These are phyloP conservation scores for Diaporthe humulicola DNA, from an alignment of 2,329 filamentous ascomycete species.

Conservation along the genomic window DNA sequence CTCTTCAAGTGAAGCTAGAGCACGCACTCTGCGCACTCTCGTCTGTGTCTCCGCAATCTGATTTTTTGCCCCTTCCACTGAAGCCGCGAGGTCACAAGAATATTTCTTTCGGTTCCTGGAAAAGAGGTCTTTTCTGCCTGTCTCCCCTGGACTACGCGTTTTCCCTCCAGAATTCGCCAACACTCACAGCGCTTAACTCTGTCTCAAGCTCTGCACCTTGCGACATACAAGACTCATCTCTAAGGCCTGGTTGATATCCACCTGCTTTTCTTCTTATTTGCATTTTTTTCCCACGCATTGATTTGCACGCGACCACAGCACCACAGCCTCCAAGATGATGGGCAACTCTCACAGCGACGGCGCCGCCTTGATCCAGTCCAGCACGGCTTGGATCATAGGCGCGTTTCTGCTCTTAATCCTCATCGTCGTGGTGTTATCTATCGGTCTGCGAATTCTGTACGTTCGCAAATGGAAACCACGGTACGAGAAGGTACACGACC, in stretches of 20 bases:
- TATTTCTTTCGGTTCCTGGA: too few relatives aligned
- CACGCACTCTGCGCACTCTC: background rate
- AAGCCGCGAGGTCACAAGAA: background rate
- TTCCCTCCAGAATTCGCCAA: background rate
- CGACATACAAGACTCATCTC: background rate
- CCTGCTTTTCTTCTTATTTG: background rate
- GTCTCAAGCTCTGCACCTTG: background rate
- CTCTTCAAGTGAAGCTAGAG: conserved; percentile 5
- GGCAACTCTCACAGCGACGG: conserved; percentile 7
- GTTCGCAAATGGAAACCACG: conserved; percentile 24
- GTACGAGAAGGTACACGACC: conserved; percentile 19
- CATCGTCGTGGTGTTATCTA: background rate
- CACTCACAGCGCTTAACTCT: background rate
- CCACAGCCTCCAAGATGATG: background rate
- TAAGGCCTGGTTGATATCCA: background rate
- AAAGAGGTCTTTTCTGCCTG: background rate
- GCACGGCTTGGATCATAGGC: conserved; percentile 23
- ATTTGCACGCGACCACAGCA: background rate
- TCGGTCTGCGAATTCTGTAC: conserved; percentile 3
- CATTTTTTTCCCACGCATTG: background rate
- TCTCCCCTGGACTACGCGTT: background rate
- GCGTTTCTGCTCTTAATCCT: conserved; percentile 15
- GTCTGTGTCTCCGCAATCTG: background rate
- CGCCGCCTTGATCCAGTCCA: conserved; percentile 25
- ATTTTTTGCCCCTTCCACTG: background rate